phyloP scores from a whole-genome alignment of 148 eudicot species.

The Selenicereus undatus region DNA sequence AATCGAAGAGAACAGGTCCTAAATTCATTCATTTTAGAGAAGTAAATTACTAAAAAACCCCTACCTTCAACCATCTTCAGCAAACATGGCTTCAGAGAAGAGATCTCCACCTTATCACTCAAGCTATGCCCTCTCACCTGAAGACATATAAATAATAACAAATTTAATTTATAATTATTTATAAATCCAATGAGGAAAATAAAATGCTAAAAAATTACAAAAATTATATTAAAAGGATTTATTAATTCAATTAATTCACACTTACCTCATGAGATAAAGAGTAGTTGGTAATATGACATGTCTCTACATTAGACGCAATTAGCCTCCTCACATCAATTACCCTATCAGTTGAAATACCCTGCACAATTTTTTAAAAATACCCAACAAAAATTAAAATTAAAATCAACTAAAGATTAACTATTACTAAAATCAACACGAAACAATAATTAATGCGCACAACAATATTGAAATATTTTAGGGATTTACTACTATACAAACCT shows the following conservation, averaged over 20 bases:
- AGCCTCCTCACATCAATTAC: slow-evolving; percentile 81
- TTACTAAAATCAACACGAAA: not conserved
- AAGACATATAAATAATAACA: not conserved
- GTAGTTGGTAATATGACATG: slow-evolving; percentile 86
- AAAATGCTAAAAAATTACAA: not conserved
- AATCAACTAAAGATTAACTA: not conserved
- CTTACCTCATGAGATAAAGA: slow-evolving; percentile 85
- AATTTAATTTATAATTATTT: not conserved
- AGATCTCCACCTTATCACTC: slow-evolving; percentile 71
- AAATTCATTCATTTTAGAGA: not conserved
- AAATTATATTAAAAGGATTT: no score
- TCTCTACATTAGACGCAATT: slow-evolving; percentile 73
- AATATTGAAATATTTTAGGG: not conserved
- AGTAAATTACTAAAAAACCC: slow-evolving; percentile 11
- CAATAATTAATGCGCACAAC: not conserved
- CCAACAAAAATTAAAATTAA: not conserved
- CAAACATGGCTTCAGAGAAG: slow-evolving; percentile 71
- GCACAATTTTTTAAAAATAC: not conserved
- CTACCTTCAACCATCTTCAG: slow-evolving; percentile 96
- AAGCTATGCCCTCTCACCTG: slow-evolving; percentile 79
- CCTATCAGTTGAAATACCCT: slow-evolving; percentile 96
- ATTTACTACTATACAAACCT: slow-evolving; percentile 37
- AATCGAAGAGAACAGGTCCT: no score
- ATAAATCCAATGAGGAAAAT: not conserved
- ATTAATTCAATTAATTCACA: not conserved